Evolutionary conservation across 192 early-diverging fungal species (phyloP).

Genomic region (Gryganskiella cystojenkinii): DNA sequence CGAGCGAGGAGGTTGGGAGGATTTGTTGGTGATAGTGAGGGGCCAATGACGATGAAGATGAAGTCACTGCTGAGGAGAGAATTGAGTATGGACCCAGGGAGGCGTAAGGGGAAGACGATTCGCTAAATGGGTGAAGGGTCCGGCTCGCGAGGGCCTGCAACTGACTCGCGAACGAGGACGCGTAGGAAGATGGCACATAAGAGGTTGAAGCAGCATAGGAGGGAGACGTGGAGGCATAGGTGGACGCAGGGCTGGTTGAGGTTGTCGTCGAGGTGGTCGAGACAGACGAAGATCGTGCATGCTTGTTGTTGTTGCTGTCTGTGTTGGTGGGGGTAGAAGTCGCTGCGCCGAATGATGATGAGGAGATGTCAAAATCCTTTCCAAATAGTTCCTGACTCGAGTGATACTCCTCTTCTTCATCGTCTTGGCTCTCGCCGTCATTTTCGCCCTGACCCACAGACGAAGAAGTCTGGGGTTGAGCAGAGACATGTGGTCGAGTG

Average conservation of each 20-base stretch:
- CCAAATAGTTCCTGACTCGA: conserved; percentile 35
- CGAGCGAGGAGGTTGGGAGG: conserved; percentile 13
- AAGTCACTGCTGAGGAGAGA: too few species aligned
- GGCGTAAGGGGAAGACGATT: conserved; percentile 16
- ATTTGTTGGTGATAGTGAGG: background rate
- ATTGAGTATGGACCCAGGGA: conserved; percentile 16
- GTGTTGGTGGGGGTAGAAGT: too few species aligned
- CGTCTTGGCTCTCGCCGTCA: conserved; percentile 6
- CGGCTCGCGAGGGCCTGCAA: too few species aligned
- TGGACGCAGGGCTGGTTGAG: conserved; percentile 8
- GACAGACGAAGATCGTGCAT: conserved; percentile 1
- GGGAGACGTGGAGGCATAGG: background rate
- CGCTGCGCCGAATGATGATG: background rate
- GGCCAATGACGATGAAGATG: background rate
- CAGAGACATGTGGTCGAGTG: background rate
- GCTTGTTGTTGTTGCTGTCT: conserved; percentile 3
- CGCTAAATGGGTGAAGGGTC: conserved; percentile 14
- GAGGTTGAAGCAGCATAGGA: too few species aligned
- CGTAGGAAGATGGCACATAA: background rate
- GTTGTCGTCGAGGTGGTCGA: conserved; percentile 24
- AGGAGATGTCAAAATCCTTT: conserved; percentile 13
- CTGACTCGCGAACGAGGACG: too few species aligned
- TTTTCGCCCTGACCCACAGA: background rate
- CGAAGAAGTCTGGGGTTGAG: background rate
- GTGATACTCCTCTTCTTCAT: conserved; percentile 25